phyloP scores from a whole-genome alignment of 352 stramenopile species.

The Peronospora tabacina region DNA sequence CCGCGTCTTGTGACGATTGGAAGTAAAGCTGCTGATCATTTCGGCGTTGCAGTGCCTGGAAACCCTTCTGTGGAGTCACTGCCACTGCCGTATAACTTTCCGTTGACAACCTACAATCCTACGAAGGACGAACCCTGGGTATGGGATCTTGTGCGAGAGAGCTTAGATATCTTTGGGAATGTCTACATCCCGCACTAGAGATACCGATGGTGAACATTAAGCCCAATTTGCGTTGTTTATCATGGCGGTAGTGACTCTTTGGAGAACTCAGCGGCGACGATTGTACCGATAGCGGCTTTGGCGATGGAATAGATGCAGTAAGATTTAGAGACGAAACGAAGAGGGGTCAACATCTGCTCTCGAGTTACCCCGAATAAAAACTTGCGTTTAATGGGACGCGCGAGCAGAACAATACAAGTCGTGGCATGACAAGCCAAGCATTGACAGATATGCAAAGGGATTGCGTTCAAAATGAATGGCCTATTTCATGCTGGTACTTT shows the following conservation, averaged over 20 bases:
- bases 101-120: slow-evolving; percentile 58
- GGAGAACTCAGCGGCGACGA: slow-evolving; percentile 3
- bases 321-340: slow-evolving; percentile 7
- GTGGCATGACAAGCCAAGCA: too few species aligned
- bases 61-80: slow-evolving; percentile 22
- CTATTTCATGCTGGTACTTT: too few species aligned
- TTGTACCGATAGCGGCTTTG: slow-evolving; percentile 4
- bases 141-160: slow-evolving; percentile 66
- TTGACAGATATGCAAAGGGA: too few species aligned
- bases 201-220: not conserved
- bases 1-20: slow-evolving; percentile 31
- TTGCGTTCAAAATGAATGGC: too few species aligned
- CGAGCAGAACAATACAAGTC: not conserved
- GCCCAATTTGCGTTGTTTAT: slow-evolving; percentile 5
- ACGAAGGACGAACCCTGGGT: slow-evolving; percentile 72
- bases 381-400: slow-evolving; percentile 19
- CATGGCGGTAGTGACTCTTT: slow-evolving; percentile 16
- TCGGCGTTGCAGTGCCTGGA: slow-evolving; percentile 1
- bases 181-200: slow-evolving; percentile 49
- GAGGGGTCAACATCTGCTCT: not conserved
- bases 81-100: slow-evolving; percentile 61
- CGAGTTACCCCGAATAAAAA: slow-evolving; percentile 2
- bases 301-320: slow-evolving; percentile 16
- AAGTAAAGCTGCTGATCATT: slow-evolving; percentile 23
- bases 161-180: slow-evolving; percentile 59